Evolutionary conservation across 768 basidiomycete genomes (phyloP).

Genomic region (Suillus bovinus): DNA sequence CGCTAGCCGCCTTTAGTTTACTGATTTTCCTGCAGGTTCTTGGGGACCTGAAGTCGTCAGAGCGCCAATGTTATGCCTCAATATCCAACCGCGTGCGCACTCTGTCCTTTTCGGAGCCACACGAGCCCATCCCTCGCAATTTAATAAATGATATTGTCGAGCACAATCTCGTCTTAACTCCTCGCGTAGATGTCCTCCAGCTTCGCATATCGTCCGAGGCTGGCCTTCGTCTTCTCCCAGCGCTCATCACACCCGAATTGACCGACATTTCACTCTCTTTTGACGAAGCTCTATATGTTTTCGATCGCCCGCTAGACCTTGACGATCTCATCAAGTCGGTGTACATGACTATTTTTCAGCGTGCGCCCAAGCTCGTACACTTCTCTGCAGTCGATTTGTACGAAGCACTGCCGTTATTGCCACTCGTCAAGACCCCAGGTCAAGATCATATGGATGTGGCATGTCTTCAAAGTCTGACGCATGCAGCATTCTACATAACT

Average conservation of each 20-base stretch:
- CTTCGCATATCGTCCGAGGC: slow-evolving; percentile 1
- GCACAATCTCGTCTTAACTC: neutral
- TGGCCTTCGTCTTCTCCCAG: slow-evolving; percentile 6
- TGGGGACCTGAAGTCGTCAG: neutral
- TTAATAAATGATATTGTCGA: neutral
- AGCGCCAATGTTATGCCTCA: neutral
- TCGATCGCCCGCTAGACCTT: neutral
- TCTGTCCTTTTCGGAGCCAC: slow-evolving; percentile 1
- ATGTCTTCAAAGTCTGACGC: neutral
- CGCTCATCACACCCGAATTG: neutral
- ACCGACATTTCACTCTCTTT: slow-evolving; percentile 1
- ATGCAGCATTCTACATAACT: neutral
- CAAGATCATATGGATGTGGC: neutral
- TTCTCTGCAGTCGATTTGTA: slow-evolving; percentile 4
- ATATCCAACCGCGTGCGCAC: slow-evolving; percentile 6
- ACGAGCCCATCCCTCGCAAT: neutral
- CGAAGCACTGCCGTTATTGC: neutral
- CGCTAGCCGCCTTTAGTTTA: neutral
- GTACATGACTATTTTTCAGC: neutral
- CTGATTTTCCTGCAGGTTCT: neutral
- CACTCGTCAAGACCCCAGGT: neutral
- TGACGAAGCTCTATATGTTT: neutral
- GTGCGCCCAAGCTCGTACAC: neutral
- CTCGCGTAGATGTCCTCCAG: neutral
- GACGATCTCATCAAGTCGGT: neutral